These are phyloP conservation scores for Eragrostis tef DNA, from an alignment of 202 grass and related monocot species.

Conservation along the genomic window DNA sequence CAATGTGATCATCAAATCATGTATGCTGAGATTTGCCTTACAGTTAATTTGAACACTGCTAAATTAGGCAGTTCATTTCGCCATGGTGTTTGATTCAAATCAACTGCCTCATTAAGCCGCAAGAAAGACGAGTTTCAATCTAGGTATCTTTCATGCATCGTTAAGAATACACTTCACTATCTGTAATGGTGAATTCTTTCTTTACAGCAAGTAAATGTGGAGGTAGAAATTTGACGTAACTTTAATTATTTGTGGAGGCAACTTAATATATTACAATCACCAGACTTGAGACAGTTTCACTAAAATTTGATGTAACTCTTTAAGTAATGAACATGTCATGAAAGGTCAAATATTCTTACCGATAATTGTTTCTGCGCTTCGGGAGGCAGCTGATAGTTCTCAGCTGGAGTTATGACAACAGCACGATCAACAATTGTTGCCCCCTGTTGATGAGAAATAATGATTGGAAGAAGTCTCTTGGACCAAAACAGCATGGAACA, in stretches of 20 bases:
- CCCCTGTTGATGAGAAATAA: slow-evolving; percentile 58
- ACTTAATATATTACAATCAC: neutral
- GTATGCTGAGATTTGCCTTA: neutral
- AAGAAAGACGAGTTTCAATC: neutral
- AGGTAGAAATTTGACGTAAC: too few relatives aligned
- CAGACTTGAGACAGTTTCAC: neutral
- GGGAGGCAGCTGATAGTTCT: slow-evolving; percentile 83
- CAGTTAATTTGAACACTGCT: neutral
- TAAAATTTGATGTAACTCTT: slow-evolving; percentile 20
- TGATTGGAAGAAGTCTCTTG: slow-evolving; percentile 28
- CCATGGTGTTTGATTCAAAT: neutral
- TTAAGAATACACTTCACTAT: neutral
- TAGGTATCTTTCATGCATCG: neutral
- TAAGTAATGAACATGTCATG: neutral
- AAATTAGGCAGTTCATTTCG: neutral
- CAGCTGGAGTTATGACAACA: slow-evolving; percentile 76
- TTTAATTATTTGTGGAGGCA: neutral
- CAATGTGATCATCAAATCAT: neutral
- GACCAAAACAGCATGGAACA: slow-evolving; percentile 17
- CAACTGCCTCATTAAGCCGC: slow-evolving; percentile 17
- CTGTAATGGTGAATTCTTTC: neutral
- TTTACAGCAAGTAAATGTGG: neutral
- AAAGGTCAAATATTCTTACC: slow-evolving; percentile 51
- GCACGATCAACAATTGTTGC: slow-evolving; percentile 86
- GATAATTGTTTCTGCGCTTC: slow-evolving; percentile 56